Base-by-base conservation (phyloP, 1,284 basidiomycete species). In the Cutaneotrichosporon cutaneum region DNA sequence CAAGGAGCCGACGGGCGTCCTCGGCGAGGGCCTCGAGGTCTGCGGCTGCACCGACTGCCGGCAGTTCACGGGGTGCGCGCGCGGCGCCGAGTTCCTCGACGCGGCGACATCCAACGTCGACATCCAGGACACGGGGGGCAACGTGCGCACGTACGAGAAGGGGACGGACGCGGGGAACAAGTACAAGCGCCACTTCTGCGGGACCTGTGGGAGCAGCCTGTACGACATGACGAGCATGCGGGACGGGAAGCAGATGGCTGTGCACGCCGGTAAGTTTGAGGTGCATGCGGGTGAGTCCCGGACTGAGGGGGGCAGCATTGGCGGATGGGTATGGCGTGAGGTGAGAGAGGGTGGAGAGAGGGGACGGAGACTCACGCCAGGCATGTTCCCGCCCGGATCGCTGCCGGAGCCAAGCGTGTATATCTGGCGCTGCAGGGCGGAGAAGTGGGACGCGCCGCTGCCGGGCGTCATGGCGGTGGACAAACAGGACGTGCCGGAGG, bases 21-120 rank as follows among this genome's bases (percentile, higher is more conserved):
- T 33, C n/a, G 22, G 14, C n/a, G 36, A 56, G 45, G 55, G 55
- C 13, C 44, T 56, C n/a, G 55, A 56, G 32, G 33, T 56, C 2
- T 56, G 55, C 30, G 32, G 24, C 44, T 56, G 55, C 45, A 56
- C 55, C 27, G 44, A 56, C 45, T 56, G 55, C 32, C 55, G 55
- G 11, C 44, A 36, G 30, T 21, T 18, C 14, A 48, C 44, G 10
- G 55, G 55, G 18, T n/a, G 18, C 7, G 44, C 30, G 2, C 45
- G 26, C 30, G 24, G 27, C n/a, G 55, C 26, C 44, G 18, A 14
- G 44, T 56, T 48, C 21, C 44, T 56, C 32, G 9, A 30, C 11
- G 55, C 21, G 16, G 5, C 3, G 11, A 11, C 27, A 6, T 45
- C 30, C 45, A 56, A 56, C 22, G 32, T 56, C 18, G 11, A 14